phyloP scores from a whole-genome alignment of 1,284 basidiomycete genomes.

The Cutaneotrichosporon curvatum region DNA sequence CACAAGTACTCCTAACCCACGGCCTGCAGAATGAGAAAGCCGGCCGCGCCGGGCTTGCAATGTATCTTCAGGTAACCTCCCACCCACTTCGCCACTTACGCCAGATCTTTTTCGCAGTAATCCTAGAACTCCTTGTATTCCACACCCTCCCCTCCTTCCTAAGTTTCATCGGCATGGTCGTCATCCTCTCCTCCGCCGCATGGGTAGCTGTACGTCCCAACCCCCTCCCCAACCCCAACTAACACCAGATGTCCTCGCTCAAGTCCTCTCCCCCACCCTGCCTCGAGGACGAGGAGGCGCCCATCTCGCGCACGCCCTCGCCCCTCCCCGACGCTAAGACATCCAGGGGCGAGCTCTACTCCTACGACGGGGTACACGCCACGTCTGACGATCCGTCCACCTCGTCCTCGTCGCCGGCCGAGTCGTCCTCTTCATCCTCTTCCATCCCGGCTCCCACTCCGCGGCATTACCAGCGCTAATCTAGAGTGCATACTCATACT shows the following conservation, averaged over 20 bases:
- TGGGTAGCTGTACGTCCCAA: slow-evolving; percentile 42
- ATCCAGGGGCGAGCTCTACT: slow-evolving; percentile 17
- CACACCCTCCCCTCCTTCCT: slow-evolving; percentile 36
- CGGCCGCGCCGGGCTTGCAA: slow-evolving; percentile 43
- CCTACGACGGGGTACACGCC: slow-evolving; percentile 6
- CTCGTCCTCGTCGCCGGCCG: too few relatives aligned
- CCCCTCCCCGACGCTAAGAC: slow-evolving; percentile 19
- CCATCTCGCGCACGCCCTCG: slow-evolving; percentile 31
- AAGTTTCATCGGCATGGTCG: slow-evolving; percentile 35
- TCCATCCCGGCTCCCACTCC: too few relatives aligned
- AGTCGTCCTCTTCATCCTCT: too few relatives aligned
- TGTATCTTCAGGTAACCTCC: slow-evolving; percentile 38
- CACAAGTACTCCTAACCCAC: slow-evolving; percentile 50
- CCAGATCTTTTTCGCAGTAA: slow-evolving; percentile 39
- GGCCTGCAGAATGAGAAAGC: slow-evolving; percentile 46
- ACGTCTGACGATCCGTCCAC: too few relatives aligned
- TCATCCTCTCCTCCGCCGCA: slow-evolving; percentile 40
- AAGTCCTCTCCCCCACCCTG: slow-evolving; percentile 10
- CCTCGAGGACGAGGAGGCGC: slow-evolving; percentile 20
- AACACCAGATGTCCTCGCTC: slow-evolving; percentile 14
- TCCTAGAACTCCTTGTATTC: slow-evolving; percentile 44
- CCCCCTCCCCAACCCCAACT: background rate
- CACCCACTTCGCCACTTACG: background rate
- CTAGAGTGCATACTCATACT: too few relatives aligned
- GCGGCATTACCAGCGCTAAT: too few relatives aligned